Percentiles rank a stretch among this genome's conserved stretches.
Conservation (phyloP, 208 protist genomes). For the Acanthamoeba triangularis region DNA sequence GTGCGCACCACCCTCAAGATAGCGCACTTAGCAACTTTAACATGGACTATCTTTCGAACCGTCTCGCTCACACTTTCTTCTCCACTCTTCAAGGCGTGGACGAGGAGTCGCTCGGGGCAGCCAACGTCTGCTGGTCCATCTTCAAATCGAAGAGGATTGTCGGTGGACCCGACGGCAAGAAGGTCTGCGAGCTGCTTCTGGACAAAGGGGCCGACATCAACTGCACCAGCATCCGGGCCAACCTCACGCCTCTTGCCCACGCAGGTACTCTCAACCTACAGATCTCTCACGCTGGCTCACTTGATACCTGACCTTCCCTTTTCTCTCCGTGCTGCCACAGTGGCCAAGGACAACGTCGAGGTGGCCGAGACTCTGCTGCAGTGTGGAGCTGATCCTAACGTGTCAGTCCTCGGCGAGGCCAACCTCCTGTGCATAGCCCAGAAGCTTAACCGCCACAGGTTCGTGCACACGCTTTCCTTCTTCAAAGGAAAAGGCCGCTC, state of each 20-base stretch:
- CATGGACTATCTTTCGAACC: background rate
- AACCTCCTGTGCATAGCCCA: background rate
- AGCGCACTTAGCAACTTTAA: background rate
- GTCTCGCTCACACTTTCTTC: no score
- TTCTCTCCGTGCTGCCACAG: background rate
- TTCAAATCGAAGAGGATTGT: conserved; percentile 34
- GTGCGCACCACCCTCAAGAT: background rate
- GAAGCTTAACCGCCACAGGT: background rate
- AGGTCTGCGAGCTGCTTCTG: background rate
- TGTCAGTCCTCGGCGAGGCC: background rate
- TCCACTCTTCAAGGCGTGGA: background rate
- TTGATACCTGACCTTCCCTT: background rate
- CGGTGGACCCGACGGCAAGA: background rate
- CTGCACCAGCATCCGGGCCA: background rate
- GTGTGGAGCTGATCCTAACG: background rate
- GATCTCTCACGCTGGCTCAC: background rate
- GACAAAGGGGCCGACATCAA: conserved; percentile 20
- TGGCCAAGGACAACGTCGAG: background rate
- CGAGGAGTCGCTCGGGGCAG: background rate
- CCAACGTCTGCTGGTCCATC: background rate
- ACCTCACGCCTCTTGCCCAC: background rate
- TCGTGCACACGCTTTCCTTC: background rate
- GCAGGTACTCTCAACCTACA: background rate
- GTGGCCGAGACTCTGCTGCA: conserved; percentile 7
- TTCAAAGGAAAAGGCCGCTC: background rate